Evolutionary conservation across 345 rosid species (phyloP), one percentile per base, ranked within the genome.

Genomic region (Heritiera fomes): DNA sequence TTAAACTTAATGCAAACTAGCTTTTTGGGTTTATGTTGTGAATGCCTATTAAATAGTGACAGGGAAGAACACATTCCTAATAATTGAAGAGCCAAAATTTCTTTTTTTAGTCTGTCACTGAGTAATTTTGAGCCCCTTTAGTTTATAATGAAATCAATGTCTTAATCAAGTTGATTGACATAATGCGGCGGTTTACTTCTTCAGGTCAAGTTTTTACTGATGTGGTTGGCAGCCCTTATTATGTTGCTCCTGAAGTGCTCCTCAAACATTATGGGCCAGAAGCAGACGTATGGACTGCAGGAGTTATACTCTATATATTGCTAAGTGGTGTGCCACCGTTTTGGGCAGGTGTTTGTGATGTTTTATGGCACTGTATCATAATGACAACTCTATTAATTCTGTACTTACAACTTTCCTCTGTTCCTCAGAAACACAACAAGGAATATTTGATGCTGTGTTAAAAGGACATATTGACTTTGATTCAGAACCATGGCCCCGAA

Each of bases 261-360:
- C 91, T 88, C 41, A 96, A 96, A 87, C 91, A 87, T 79, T 95
- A 92, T 73, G 98, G 98, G 66, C 98, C 95, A 32, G 98, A 83
- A 84, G 98, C 98, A 34, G 98, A 94, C 82, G 98, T 94, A 49
- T 94, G 98, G 98, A 94, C 98, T 18, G 98, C 98, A 56, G 98
- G 98, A 72, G 94, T 95, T 83, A 95, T 95, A 81, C 79, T 95
- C 78, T 95, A 95, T 79, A 95, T 95, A 80, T 86, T 95, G 90
- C 88, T 95, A 74, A 93, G 98, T 83, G 98, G 98, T 58, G 98
- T 95, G 79, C 98, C 98, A 28, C 98, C 98, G 55, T 95, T 95
- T 83, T 95, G 99, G 98, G 99, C 99, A 85, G 99, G 99, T 95
- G 83, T 43, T 34, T 60, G 8, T 49, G 55, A 69, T 76, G 61